Percentiles rank a stretch among this genome's conserved stretches.
Conservation (phyloP, 2,329 filamentous ascomycete genomes). For the Metarhizium humberi region DNA sequence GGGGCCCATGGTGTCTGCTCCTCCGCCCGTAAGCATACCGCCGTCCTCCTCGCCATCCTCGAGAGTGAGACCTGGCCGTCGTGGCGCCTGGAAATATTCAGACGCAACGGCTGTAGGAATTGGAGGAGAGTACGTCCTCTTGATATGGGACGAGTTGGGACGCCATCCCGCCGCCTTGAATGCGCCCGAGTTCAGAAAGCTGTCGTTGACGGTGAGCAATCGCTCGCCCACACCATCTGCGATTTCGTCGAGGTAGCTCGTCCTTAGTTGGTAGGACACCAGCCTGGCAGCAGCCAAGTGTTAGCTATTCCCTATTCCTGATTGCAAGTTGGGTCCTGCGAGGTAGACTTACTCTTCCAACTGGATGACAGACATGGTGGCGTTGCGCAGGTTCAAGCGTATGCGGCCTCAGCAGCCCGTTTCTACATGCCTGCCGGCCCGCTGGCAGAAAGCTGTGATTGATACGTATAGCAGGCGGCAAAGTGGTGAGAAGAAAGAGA, state of each 20-base stretch:
- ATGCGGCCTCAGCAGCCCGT: neutral
- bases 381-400: neutral
- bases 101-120: slow-evolving; percentile 76
- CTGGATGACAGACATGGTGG: slow-evolving; percentile 28
- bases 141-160: slow-evolving; percentile 63
- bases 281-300: slow-evolving; percentile 40
- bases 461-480: neutral
- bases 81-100: slow-evolving; percentile 72
- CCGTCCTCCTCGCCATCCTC: slow-evolving; percentile 66
- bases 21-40: slow-evolving; percentile 60
- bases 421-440: slow-evolving; percentile 12
- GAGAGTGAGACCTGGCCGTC: slow-evolving; percentile 52
- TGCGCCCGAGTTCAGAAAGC: slow-evolving; percentile 67
- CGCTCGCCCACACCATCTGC: slow-evolving; percentile 80
- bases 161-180: slow-evolving; percentile 81
- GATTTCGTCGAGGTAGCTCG: slow-evolving; percentile 69
- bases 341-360: slow-evolving; percentile 25
- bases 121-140: slow-evolving; percentile 76
- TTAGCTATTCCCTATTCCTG: slow-evolving; percentile 10
- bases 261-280: slow-evolving; percentile 73
- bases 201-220: slow-evolving; percentile 71
- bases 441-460: neutral
- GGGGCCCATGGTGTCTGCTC: slow-evolving; percentile 59
- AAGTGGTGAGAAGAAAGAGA: neutral
- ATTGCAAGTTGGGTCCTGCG: neutral